A percentile compares a stretch with the other conserved stretches of the same genome.
These are phyloP conservation scores for Vigna trinervia DNA, from an alignment of 306 rosid genomes.

Conservation along the genomic window DNA sequence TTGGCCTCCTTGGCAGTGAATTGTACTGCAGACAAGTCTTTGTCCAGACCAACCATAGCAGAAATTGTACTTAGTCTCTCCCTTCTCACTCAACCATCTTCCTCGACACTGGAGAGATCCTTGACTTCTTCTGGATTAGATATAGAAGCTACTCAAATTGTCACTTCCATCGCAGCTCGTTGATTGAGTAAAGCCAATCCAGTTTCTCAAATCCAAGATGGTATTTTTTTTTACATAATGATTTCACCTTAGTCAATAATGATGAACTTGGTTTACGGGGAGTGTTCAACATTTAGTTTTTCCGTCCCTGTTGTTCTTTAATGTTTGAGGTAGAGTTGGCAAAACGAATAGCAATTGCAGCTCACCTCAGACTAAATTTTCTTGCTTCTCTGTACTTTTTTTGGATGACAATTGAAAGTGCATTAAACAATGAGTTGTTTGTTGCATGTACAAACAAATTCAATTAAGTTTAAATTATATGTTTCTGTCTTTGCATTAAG, in stretches of 20 bases:
- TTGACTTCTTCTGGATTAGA: slow-evolving; percentile 49
- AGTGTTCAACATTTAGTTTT: slow-evolving; percentile 16
- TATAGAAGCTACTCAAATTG: slow-evolving; percentile 46
- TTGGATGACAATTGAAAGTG: not conserved
- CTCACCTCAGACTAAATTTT: slow-evolving; percentile 34
- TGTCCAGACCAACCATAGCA: slow-evolving; percentile 64
- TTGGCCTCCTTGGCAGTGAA: slow-evolving; percentile 64
- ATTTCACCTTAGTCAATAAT: slow-evolving; percentile 14
- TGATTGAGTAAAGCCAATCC: slow-evolving; percentile 44
- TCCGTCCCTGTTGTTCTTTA: slow-evolving; percentile 15
- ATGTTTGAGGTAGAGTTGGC: not conserved
- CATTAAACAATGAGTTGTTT: slow-evolving; percentile 7
- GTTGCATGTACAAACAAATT: slow-evolving; percentile 21
- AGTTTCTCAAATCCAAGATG: slow-evolving; percentile 38
- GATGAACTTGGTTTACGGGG: not conserved
- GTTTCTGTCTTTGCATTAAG: slow-evolving; percentile 6
- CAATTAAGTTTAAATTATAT: slow-evolving; percentile 23
- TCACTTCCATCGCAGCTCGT: slow-evolving; percentile 46
- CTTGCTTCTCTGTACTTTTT: not conserved
- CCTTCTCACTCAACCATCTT: slow-evolving; percentile 52
- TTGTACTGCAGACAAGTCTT: slow-evolving; percentile 62
- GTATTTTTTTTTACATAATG: slow-evolving; percentile 15
- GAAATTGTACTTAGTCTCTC: slow-evolving; percentile 66
- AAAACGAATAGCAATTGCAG: slow-evolving; percentile 24
- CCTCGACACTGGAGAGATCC: slow-evolving; percentile 41